Conservation (phyloP, 805 yeast genomes). For the Yamadazyma tumulicola region DNA sequence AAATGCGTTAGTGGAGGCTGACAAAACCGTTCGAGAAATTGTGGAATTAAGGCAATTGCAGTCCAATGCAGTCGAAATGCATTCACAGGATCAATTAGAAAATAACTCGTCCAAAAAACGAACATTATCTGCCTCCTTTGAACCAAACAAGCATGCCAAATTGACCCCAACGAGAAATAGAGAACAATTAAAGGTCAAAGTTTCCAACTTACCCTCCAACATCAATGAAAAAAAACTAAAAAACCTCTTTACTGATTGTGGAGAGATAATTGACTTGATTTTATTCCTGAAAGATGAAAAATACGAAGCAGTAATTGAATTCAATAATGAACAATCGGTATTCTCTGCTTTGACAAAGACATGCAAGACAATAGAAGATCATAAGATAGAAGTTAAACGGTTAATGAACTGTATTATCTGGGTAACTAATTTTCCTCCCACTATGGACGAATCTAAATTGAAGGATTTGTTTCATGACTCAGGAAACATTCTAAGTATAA, state of each 20-base stretch:
- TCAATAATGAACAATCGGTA: slow-evolving; percentile 44
- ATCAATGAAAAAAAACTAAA: slow-evolving; percentile 37
- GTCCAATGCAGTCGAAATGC: slow-evolving; percentile 7
- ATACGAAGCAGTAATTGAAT: slow-evolving; percentile 56
- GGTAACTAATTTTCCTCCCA: slow-evolving; percentile 73
- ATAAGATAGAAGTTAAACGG: slow-evolving; percentile 43
- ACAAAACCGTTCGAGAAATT: slow-evolving; percentile 17
- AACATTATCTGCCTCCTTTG: slow-evolving; percentile 3
- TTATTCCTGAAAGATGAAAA: slow-evolving; percentile 13
- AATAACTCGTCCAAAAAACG: neutral
- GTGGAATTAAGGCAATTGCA: neutral
- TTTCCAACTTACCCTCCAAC: slow-evolving; percentile 43
- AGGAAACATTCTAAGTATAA: slow-evolving; percentile 45
- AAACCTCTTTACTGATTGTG: slow-evolving; percentile 58
- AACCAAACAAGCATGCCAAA: slow-evolving; percentile 1
- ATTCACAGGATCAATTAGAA: slow-evolving; percentile 2
- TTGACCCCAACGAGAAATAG: slow-evolving; percentile 41
- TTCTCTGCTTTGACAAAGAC: slow-evolving; percentile 61
- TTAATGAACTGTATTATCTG: slow-evolving; percentile 55
- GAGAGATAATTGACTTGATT: slow-evolving; percentile 41
- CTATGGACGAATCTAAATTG: slow-evolving; percentile 38
- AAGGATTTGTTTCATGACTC: slow-evolving; percentile 33
- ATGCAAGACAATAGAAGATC: slow-evolving; percentile 42
- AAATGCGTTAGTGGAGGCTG: slow-evolving; percentile 20
- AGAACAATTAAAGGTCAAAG: slow-evolving; percentile 58